phyloP scores from a whole-genome alignment of 176 grass and related monocot species.

The Cocos nucifera region DNA sequence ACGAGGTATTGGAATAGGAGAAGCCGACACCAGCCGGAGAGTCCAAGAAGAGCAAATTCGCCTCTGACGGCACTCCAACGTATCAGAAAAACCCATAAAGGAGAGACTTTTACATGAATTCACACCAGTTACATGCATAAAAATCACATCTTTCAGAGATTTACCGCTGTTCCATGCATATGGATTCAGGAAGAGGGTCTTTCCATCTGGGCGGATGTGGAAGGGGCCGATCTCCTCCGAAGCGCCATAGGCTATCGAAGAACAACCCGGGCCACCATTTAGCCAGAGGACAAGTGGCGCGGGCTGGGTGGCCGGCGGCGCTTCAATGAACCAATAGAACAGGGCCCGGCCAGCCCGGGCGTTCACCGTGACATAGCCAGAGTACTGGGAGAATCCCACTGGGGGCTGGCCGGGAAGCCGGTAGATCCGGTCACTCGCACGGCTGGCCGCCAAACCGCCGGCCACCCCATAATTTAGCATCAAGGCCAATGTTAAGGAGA shows the following conservation, averaged over 20 bases:
- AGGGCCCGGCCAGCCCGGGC: constrained; percentile 46
- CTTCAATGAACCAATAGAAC: constrained; percentile 56
- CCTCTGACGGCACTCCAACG: constrained; percentile 30
- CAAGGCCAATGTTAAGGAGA: not conserved
- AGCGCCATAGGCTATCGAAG: constrained; percentile 74
- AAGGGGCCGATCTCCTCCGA: constrained; percentile 89
- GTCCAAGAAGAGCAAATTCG: constrained; percentile 85
- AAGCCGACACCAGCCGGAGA: constrained; percentile 74
- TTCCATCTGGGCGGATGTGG: constrained; percentile 58
- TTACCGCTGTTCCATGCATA: constrained; percentile 79
- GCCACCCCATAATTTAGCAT: not conserved
- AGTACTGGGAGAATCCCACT: constrained; percentile 83
- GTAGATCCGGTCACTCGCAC: constrained; percentile 38
- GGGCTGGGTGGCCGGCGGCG: constrained; percentile 9
- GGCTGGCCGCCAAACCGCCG: not conserved
- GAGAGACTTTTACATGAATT: not conserved
- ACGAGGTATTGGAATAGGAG: constrained; percentile 75
- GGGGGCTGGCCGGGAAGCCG: constrained; percentile 62
- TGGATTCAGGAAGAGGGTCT: constrained; percentile 46
- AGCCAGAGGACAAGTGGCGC: constrained; percentile 85
- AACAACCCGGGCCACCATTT: constrained; percentile 87
- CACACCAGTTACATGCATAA: not conserved
- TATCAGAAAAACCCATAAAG: not conserved
- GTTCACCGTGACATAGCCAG: constrained; percentile 78
- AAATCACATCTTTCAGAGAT: constrained; percentile 2